Conservation (phyloP, 352 stramenopile genomes). For the Paralagenidium karlingii region DNA sequence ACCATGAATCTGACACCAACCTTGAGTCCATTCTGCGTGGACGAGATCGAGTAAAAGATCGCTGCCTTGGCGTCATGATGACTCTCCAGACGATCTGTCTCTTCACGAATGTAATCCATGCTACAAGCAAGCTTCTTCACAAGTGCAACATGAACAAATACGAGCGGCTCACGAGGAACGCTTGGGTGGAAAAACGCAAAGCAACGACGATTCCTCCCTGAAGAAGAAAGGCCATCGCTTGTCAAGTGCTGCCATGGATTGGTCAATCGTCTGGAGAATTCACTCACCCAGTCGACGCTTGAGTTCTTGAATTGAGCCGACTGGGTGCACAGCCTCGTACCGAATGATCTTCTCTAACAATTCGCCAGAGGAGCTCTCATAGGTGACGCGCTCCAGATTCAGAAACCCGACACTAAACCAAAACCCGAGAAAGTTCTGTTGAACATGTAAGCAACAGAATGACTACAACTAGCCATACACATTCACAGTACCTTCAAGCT, state of each 20-base stretch:
- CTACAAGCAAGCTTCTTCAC: conserved; percentile 78
- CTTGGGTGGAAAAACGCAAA: conserved; percentile 94
- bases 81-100: conserved; percentile 51
- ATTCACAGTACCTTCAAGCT: conserved; percentile 65
- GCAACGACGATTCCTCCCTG: conserved; percentile 68
- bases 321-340: conserved; percentile 91
- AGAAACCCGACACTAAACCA: conserved; percentile 91
- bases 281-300: conserved; percentile 72
- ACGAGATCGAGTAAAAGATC: conserved; percentile 96
- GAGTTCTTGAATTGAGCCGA: conserved; percentile 89
- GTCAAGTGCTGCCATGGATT: background rate
- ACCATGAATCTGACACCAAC: no score
- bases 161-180: conserved; percentile 85
- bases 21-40: conserved; percentile 84
- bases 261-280: background rate
- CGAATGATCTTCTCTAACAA: conserved; percentile 93
- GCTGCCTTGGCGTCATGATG: conserved; percentile 51
- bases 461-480: background rate
- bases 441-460: background rate
- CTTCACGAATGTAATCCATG: conserved; percentile 86
- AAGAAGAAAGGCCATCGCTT: background rate
- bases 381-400: conserved; percentile 86
- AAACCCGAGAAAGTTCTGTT: conserved; percentile 76
- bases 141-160: conserved; percentile 93
- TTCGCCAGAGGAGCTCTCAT: conserved; percentile 82